Conservation (phyloP, 2,329 filamentous ascomycete genomes). For the Pyricularia sp. region DNA sequence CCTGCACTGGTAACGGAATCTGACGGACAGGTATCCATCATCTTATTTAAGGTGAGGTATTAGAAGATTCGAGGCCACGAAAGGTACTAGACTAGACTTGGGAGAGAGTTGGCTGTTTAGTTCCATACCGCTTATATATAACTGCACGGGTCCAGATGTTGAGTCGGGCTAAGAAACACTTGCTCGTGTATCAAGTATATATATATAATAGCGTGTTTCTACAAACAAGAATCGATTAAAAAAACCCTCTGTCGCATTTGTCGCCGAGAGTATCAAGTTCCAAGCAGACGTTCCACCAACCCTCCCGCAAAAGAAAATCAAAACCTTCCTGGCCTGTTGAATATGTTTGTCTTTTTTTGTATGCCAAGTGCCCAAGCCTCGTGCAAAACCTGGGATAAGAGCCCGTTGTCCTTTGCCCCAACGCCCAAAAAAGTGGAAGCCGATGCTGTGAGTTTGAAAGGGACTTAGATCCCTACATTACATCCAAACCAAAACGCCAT, state of each 20-base stretch:
- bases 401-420: neutral
- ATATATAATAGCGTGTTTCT: neutral
- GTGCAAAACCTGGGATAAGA: neutral
- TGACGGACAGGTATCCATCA: too few relatives aligned
- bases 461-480: neutral
- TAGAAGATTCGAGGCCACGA: too few relatives aligned
- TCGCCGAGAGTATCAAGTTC: neutral
- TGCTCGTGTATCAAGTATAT: neutral
- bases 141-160: too few relatives aligned
- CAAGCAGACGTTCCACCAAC: neutral
- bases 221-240: neutral
- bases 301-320: too few relatives aligned
- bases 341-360: neutral
- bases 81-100: too few relatives aligned
- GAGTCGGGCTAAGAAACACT: too few relatives aligned
- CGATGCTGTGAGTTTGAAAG: neutral
- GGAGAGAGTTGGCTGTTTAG: too few relatives aligned
- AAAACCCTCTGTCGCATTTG: neutral
- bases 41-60: too few relatives aligned
- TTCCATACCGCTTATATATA: too few relatives aligned
- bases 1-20: too few relatives aligned
- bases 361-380: neutral
- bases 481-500: neutral
- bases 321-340: neutral
- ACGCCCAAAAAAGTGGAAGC: neutral